Base-by-base conservation (phyloP, 164 flowering plant genomes). In the Litsea cubeba region DNA sequence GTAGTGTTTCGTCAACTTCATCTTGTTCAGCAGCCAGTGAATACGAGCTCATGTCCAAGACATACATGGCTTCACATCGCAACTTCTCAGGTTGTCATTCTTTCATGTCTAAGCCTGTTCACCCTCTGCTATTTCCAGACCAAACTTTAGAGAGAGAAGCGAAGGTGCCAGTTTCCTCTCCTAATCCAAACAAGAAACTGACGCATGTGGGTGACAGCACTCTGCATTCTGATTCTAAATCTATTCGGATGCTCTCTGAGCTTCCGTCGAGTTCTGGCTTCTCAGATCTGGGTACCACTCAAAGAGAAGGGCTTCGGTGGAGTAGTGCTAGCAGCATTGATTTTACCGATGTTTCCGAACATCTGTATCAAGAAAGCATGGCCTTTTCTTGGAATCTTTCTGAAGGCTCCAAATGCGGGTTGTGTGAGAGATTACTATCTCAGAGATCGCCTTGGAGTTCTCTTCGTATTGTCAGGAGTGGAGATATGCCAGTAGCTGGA, bases 401-500 rank as follows among this genome's bases (percentile, higher is more conserved):
- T 63, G 90, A 85, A 68, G 77, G 77, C 49, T 83, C 77, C 68
- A 88, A 79, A 82, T 94, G 97, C 71, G 88, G 89, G 35, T 74
- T 92, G 66, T 94, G 98, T 76, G 94, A 88, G 32, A 87, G 87
- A 74, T 81, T 84, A 68, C 86, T 94, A 50, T 88, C 89, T 23
- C 98, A 92, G 79, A 90, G 90, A 75, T 94, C 98, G 1, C 98
- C 95, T 6, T 92, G 94, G 94, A 85, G 97, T 76, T 90, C 94
- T 71, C 89, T 87, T 30, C 77, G 91, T 54, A 91, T 94, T 66
- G 83, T 92, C 24, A 86, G 87, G 77, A 85, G 90, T 76, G 92
- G 94, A 58, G 98, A 94, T 81, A 88, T 92, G 96, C 98, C 98
- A 0, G 86, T 89, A 57, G 76, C 94, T n/a, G 88, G 97, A 32